These are phyloP conservation scores for Diaporthe velutina DNA, from an alignment of 2,329 filamentous ascomycete species.

Conservation along the genomic window DNA sequence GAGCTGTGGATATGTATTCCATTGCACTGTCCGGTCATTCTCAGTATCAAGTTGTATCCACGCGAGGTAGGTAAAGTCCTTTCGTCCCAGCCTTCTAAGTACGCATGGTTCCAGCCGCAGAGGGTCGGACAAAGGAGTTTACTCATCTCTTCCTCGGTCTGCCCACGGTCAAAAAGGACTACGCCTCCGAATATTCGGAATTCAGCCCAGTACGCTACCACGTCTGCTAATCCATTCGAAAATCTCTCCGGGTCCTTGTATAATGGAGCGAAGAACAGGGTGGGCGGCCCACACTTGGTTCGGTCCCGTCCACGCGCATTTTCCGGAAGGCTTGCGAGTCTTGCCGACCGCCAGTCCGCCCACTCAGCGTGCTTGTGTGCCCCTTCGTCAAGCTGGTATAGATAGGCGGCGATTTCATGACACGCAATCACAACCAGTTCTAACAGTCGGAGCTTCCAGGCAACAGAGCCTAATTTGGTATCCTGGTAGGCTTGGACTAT, in stretches of 20 bases:
- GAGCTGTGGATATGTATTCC: background rate
- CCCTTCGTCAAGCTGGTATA: background rate
- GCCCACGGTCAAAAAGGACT: background rate
- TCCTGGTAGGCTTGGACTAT: background rate
- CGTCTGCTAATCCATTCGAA: background rate
- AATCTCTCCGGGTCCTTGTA: background rate
- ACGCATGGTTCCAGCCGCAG: background rate
- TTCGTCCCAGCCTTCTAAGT: background rate
- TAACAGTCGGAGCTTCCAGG: background rate
- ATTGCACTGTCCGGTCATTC: background rate
- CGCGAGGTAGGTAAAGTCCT: background rate
- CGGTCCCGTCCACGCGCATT: background rate
- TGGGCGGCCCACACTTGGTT: background rate
- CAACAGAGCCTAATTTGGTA: background rate
- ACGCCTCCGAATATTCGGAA: conserved; percentile 4
- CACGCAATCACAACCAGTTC: background rate
- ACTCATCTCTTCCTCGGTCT: conserved; percentile 9
- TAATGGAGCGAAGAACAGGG: background rate
- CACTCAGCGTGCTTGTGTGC: background rate
- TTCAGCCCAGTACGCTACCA: background rate
- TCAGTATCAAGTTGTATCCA: background rate
- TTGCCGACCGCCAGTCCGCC: background rate
- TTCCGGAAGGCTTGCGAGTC: background rate
- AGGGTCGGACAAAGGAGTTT: background rate
- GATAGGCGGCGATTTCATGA: background rate